Base-by-base conservation (phyloP, 768 basidiomycete genomes). In the Lactarius sp. region DNA sequence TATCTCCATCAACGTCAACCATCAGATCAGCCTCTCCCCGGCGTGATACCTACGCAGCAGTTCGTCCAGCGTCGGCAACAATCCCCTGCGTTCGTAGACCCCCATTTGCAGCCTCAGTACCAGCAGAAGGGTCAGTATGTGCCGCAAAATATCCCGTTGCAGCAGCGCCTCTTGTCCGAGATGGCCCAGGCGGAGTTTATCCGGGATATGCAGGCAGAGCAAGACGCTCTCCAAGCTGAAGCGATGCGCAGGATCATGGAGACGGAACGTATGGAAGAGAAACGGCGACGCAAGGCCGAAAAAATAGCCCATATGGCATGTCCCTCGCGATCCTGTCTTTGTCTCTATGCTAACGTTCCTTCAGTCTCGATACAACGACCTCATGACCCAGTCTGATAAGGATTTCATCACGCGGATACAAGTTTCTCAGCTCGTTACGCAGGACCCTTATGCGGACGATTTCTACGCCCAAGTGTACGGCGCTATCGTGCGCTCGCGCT, bases 341-440 rank as follows among this genome's bases (percentile, higher is more conserved):
- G 3, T 33, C 18, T 31, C 49, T 14, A 46, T n/a, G 34, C 27
- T 31, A 18, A 44, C 33, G 20, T 67, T 60, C 60, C 42, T 61
- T 9, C 57, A 94, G 93, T 85, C 94, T 64, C 86, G 91, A 64
- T 94, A 94, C 71, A 96, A 96, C 69, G 92, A 94, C 73, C 81
- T 95, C 42, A 96, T 96, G 94, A 94, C 93, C 3, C 93, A 94
- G 75, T 94, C 92, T 12, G 97, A 99, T 80, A 98, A 98, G 77
- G 97, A 98, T 72, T 99, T 98, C 73, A 98, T 99, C 76, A 98
- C 97, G 41, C 87, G 97, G 31, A 98, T 99, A 66, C 97, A 99
- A 74, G 92, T 99, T 39, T 98, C 96, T 1, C 97, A 98, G 71
- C 88, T 98, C 47, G 94, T 97, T 50, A 96, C 94, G 6, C 88